Conservation (phyloP, 2,329 filamentous ascomycete species). For the Iodosphaeria phyllophila region DNA sequence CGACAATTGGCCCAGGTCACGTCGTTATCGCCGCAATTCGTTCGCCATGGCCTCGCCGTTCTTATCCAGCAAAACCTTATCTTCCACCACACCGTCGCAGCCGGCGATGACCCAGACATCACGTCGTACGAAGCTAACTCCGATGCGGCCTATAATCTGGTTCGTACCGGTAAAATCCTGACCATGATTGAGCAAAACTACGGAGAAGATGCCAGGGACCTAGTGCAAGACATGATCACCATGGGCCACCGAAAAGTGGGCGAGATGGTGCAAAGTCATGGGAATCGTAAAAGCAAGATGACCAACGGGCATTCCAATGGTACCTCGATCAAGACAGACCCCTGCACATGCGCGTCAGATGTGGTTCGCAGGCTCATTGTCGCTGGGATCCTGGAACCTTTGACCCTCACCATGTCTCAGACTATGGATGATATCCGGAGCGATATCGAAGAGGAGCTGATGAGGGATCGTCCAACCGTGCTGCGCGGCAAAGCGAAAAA, state of each 20-base stretch:
- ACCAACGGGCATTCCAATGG: slow-evolving; percentile 15
- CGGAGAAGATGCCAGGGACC: slow-evolving; percentile 52
- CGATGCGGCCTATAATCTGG: slow-evolving; percentile 60
- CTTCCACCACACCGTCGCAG: slow-evolving; percentile 53
- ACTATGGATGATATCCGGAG: slow-evolving; percentile 40
- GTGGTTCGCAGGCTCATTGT: slow-evolving; percentile 35
- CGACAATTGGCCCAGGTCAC: slow-evolving; percentile 52
- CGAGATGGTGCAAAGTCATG: slow-evolving; percentile 15
- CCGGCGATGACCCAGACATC: slow-evolving; percentile 36
- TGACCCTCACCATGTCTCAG: slow-evolving; percentile 35
- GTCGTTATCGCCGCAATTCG: slow-evolving; percentile 51
- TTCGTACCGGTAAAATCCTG: slow-evolving; percentile 66
- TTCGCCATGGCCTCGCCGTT: slow-evolving; percentile 66
- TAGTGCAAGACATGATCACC: slow-evolving; percentile 38
- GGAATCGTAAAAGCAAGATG: too few relatives aligned
- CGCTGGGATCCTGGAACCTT: slow-evolving; percentile 48
- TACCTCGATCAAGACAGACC: slow-evolving; percentile 20
- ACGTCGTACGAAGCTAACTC: slow-evolving; percentile 76
- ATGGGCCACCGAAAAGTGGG: slow-evolving; percentile 11
- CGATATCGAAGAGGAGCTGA: slow-evolving; percentile 44
- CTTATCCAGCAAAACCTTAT: slow-evolving; percentile 80
- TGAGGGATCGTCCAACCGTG: slow-evolving; percentile 31
- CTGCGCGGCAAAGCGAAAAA: slow-evolving; percentile 48
- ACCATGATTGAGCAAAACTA: slow-evolving; percentile 56
- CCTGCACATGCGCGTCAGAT: too few relatives aligned